Conservation (phyloP, 2,329 filamentous ascomycete species). For the Trichophyton schoenleinii region DNA sequence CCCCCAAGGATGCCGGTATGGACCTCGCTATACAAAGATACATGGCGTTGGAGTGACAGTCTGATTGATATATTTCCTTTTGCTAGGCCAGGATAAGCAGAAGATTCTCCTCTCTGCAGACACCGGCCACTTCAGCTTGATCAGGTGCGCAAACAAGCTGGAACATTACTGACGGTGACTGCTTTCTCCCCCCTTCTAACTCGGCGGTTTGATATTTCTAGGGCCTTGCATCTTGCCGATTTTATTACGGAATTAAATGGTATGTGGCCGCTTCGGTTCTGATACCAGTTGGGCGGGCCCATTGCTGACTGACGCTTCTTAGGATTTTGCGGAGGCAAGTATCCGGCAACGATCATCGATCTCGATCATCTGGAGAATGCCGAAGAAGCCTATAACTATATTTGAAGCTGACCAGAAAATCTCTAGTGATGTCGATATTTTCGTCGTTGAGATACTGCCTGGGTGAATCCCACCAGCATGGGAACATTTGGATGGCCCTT, state of each 20-base stretch:
- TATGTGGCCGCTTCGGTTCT: conserved; percentile 17
- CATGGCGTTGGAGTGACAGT: neutral
- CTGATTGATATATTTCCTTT: neutral
- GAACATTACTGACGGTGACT: neutral
- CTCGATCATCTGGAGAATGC: neutral
- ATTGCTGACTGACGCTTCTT: neutral
- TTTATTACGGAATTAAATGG: conserved; percentile 40
- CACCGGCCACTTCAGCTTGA: conserved; percentile 38
- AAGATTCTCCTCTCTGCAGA: conserved; percentile 37
- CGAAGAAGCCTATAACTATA: neutral
- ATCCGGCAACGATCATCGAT: neutral
- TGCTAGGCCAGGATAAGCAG: conserved; percentile 36
- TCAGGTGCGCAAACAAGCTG: conserved; percentile 28
- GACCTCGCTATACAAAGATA: neutral
- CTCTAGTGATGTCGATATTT: conserved; percentile 76
- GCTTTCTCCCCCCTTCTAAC: neutral
- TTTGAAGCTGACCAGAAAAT: neutral
- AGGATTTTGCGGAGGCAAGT: conserved; percentile 40
- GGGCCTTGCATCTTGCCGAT: conserved; percentile 39
- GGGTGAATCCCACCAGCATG: conserved; percentile 51
- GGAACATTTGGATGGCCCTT: conserved; percentile 69
- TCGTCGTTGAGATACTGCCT: conserved; percentile 89
- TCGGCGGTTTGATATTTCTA: conserved; percentile 12
- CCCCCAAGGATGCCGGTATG: conserved; percentile 8
- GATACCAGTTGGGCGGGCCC: neutral